phyloP scores from a whole-genome alignment of 208 protist genomes.

The Leishmania tarentolae region DNA sequence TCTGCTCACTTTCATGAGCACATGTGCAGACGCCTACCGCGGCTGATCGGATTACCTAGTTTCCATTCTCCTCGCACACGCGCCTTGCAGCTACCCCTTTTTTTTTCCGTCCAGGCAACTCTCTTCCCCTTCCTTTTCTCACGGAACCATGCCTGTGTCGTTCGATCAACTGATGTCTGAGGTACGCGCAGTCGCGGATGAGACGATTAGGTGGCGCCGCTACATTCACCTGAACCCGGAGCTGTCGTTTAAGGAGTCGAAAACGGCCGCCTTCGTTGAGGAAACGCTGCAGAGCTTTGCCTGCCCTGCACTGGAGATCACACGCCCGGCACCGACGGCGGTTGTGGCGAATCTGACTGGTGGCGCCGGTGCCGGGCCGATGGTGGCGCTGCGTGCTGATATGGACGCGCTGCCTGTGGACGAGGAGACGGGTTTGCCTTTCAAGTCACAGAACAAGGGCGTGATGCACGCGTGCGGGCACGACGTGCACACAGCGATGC shows the following conservation, averaged over 20 bases:
- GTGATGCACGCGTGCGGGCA: constrained; percentile 79
- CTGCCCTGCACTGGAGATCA: constrained; percentile 41
- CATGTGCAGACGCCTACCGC: neutral
- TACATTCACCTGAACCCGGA: constrained; percentile 66
- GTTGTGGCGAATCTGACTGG: constrained; percentile 63
- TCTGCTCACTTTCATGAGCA: neutral
- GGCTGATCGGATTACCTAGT: neutral
- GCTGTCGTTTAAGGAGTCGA: constrained; percentile 48
- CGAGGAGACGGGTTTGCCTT: constrained; percentile 66
- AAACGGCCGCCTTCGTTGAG: constrained; percentile 56
- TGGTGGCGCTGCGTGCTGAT: constrained; percentile 61
- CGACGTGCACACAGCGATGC: constrained; percentile 75
- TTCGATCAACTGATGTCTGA: constrained; percentile 37
- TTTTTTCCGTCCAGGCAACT: neutral
- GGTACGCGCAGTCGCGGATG: constrained; percentile 26
- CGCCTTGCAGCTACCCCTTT: neutral
- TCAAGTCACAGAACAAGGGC: constrained; percentile 55
- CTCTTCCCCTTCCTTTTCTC: neutral
- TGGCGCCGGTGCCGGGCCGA: constrained; percentile 50
- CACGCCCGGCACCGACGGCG: constrained; percentile 42
- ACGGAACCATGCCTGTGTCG: constrained; percentile 12
- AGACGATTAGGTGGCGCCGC: constrained; percentile 63
- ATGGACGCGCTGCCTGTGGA: constrained; percentile 75
- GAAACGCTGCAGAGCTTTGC: constrained; percentile 36
- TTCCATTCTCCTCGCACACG: neutral